Percentiles rank a stretch among this genome's conserved stretches.
These are phyloP conservation scores for Cryphonectria naterciae DNA, from an alignment of 2,329 filamentous ascomycete genomes.

Conservation along the genomic window DNA sequence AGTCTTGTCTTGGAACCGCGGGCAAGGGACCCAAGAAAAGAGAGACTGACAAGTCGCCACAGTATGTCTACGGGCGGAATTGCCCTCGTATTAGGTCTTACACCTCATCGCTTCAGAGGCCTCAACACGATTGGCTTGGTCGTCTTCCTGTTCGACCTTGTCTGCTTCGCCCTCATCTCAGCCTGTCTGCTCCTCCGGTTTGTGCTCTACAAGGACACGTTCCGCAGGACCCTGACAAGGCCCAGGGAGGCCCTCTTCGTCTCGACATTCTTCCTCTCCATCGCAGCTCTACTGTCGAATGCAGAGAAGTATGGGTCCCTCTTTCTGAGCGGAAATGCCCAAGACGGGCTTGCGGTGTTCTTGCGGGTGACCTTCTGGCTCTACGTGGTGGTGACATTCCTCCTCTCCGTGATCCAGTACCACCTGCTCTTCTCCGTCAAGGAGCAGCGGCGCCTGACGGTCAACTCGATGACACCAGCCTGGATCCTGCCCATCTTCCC, in stretches of 20 bases:
- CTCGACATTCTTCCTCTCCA: slow-evolving; percentile 63
- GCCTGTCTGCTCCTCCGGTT: slow-evolving; percentile 47
- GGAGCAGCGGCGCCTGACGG: slow-evolving; percentile 48
- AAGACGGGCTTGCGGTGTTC: slow-evolving; percentile 54
- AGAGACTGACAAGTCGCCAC: background rate
- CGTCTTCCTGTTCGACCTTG: slow-evolving; percentile 54
- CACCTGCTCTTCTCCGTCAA: slow-evolving; percentile 57
- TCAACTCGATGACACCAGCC: slow-evolving; percentile 60
- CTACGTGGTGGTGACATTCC: slow-evolving; percentile 59
- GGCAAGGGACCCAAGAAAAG: background rate
- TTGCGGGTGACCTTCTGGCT: slow-evolving; percentile 65
- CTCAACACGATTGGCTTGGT: slow-evolving; percentile 54
- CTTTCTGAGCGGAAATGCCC: slow-evolving; percentile 42
- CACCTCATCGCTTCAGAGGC: slow-evolving; percentile 47
- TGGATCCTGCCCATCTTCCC: slow-evolving; percentile 68
- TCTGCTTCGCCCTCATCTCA: slow-evolving; percentile 46
- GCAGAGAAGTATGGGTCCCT: slow-evolving; percentile 53
- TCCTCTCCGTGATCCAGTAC: slow-evolving; percentile 60
- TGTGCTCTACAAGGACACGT: slow-evolving; percentile 45
- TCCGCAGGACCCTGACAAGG: slow-evolving; percentile 50
- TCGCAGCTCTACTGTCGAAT: slow-evolving; percentile 63
- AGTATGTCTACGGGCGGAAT: slow-evolving; percentile 40
- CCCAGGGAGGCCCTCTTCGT: slow-evolving; percentile 63
- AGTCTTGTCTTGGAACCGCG: background rate
- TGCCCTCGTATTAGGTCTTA: slow-evolving; percentile 35